These are phyloP conservation scores for Murraya paniculata DNA, from an alignment of 345 rosid genomes.

Conservation along the genomic window DNA sequence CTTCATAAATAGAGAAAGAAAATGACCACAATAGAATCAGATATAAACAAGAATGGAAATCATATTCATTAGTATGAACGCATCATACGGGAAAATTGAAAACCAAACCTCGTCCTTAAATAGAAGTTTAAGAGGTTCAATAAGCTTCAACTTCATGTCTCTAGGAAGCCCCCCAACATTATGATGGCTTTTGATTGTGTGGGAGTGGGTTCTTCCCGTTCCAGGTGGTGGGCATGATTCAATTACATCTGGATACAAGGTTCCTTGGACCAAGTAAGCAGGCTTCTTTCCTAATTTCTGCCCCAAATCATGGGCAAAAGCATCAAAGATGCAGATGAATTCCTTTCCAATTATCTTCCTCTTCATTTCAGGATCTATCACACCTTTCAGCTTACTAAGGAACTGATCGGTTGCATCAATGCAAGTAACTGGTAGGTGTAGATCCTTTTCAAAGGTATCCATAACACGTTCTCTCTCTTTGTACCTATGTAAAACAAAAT, in stretches of 20 bases:
- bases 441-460: conserved; percentile 84
- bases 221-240: conserved; percentile 99
- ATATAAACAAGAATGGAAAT: background rate
- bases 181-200: conserved; percentile 97
- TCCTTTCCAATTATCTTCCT: conserved; percentile 93
- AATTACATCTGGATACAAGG: conserved; percentile 92
- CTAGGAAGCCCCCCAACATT: conserved; percentile 99
- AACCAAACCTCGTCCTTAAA: conserved; percentile 89
- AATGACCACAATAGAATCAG: background rate
- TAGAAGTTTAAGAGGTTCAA: conserved; percentile 92
- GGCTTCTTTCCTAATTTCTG: conserved; percentile 74
- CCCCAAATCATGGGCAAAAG: conserved; percentile 76
- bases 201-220: conserved; percentile 83
- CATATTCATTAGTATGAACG: background rate
- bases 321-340: conserved; percentile 79
- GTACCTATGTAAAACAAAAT: conserved; percentile 43
- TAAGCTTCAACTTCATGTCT: conserved; percentile 95
- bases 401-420: conserved; percentile 77
- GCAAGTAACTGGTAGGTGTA: conserved; percentile 85
- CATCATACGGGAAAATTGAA: background rate
- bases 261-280: conserved; percentile 88
- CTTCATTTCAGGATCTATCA: conserved; percentile 86
- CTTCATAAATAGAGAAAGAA: conserved; percentile 31
- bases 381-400: conserved; percentile 82
- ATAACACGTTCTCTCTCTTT: conserved; percentile 94